Evolutionary conservation across 1,139 yeast species (phyloP).

Genomic region (Nakaseomyces kungkrabaensis): DNA sequence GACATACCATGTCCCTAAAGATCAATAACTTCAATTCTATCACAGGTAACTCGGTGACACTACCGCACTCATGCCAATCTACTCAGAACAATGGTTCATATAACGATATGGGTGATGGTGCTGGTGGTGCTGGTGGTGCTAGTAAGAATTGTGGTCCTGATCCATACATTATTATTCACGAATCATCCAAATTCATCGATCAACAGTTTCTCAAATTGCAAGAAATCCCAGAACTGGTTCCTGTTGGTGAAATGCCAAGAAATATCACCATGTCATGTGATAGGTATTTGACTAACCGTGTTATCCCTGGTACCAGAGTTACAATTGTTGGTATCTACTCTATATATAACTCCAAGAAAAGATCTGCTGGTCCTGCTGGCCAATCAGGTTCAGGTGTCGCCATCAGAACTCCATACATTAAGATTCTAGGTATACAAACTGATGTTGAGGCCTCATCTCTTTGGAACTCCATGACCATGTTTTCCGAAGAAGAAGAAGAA

Average conservation of each 20-base stretch:
- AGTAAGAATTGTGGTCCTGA: conserved; percentile 74
- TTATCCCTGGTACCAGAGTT: conserved; percentile 92
- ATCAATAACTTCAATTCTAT: conserved; percentile 51
- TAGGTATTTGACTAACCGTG: conserved; percentile 78
- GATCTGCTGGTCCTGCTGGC: conserved; percentile 18
- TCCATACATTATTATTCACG: conserved; percentile 90
- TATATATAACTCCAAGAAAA: conserved; percentile 62
- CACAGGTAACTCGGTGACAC: conserved; percentile 54
- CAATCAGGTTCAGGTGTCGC: conserved; percentile 47
- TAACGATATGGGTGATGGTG: conserved; percentile 15
- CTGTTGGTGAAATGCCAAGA: conserved; percentile 98
- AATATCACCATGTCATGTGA: conserved; percentile 84
- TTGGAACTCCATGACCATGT: conserved; percentile 46
- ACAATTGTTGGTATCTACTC: conserved; percentile 88
- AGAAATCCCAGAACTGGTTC: conserved; percentile 96
- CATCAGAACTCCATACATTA: conserved; percentile 83
- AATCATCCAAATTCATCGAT: conserved; percentile 82
- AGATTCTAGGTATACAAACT: conserved; percentile 76
- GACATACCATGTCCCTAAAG: conserved; percentile 66
- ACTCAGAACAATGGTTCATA: conserved; percentile 11
- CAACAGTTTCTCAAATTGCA: conserved; percentile 91
- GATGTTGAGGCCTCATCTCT: conserved; percentile 66
- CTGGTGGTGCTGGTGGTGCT: conserved; percentile 31
- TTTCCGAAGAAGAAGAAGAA: conserved; percentile 89
- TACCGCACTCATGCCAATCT: conserved; percentile 62